A percentile compares a stretch with the other conserved stretches of the same genome.
phyloP scores from a whole-genome alignment of 2,329 filamentous ascomycete genomes.

The Paraconiothyrium brasiliense region DNA sequence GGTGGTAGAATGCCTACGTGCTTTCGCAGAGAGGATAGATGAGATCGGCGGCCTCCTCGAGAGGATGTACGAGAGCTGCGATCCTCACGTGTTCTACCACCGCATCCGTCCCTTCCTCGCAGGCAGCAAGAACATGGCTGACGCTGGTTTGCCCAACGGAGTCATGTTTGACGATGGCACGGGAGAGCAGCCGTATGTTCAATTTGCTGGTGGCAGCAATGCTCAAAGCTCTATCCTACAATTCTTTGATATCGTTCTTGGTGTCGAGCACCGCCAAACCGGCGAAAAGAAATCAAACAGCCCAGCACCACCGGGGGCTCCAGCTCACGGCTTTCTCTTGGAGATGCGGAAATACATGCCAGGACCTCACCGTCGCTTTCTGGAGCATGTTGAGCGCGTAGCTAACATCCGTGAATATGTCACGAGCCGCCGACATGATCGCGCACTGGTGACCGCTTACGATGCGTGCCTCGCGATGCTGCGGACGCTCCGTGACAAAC shows the following conservation, averaged over 20 bases:
- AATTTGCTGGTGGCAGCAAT: constrained; percentile 94
- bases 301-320: constrained; percentile 30
- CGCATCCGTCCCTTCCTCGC: constrained; percentile 95
- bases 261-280: constrained; percentile 89
- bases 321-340: constrained; percentile 87
- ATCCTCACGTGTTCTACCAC: constrained; percentile 94
- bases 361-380: constrained; percentile 86
- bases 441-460: constrained; percentile 79
- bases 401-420: constrained; percentile 91
- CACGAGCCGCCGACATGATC: constrained; percentile 67
- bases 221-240: constrained; percentile 97
- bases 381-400: constrained; percentile 79
- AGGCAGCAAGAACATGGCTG: constrained; percentile 96
- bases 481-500: constrained; percentile 83
- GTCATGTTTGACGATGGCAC: constrained; percentile 87
- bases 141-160: constrained; percentile 87
- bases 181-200: constrained; percentile 73
- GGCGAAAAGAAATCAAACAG: constrained; percentile 68
- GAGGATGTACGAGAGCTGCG: constrained; percentile 94
- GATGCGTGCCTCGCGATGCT: constrained; percentile 89
- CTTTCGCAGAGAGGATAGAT: constrained; percentile 87
- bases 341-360: constrained; percentile 99
- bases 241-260: constrained; percentile 93
- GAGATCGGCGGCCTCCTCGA: constrained; percentile 81
- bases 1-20: constrained; percentile 79